Base-by-base conservation (phyloP, 192 early-diverging fungal species). In the Entomortierella chlamydospora region DNA sequence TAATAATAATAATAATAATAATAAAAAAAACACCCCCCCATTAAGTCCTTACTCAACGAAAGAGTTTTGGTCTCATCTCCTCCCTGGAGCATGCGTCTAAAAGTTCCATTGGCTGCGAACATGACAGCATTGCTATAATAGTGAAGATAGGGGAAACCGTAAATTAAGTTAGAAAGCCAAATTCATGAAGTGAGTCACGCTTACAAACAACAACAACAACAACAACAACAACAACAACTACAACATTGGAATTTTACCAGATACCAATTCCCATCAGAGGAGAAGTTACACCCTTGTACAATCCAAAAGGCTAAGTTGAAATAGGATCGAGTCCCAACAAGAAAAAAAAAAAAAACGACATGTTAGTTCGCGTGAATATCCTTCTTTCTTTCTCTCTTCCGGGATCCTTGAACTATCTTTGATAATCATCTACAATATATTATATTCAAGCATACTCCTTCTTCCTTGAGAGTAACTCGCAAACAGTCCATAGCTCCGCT, bases 271-370 rank as follows among this genome's bases (percentile, higher is more conserved):
- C 92, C 56, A 87, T 81, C 68, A 93, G 69, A 7, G 92, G 92
- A 3, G 91, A 93, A 10, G 83, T 80, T 9, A 89, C 88, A 34
- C 92, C 92, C 70, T 89, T 91, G 74, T 92, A 93, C n/a, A 93
- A 57, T 51, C 87, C 91, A 52, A 65, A 55, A 49, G 85, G 65
- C 90, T 92, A 61, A 18, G 15, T 57, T 20, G 25, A 57, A 4
- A 55, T n/a, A n/a, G n/a, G n/a, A n/a, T n/a, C n/a, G n/a, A n/a
- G n/a, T n/a, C n/a, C n/a, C n/a, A n/a, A n/a, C n/a, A n/a, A n/a
- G n/a, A n/a, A n/a, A n/a, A n/a, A n/a, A n/a, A n/a, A n/a, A n/a
- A n/a, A n/a, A n/a, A n/a, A n/a, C n/a, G 12, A 30, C 28, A 58
- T 51, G 50, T 51, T 51, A 51, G 50, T 51, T 41, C 13, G 6